Evolutionary conservation across 2,329 filamentous ascomycete species (phyloP), one percentile per base, ranked within the genome.

Genomic region (Biscogniauxia marginata): DNA sequence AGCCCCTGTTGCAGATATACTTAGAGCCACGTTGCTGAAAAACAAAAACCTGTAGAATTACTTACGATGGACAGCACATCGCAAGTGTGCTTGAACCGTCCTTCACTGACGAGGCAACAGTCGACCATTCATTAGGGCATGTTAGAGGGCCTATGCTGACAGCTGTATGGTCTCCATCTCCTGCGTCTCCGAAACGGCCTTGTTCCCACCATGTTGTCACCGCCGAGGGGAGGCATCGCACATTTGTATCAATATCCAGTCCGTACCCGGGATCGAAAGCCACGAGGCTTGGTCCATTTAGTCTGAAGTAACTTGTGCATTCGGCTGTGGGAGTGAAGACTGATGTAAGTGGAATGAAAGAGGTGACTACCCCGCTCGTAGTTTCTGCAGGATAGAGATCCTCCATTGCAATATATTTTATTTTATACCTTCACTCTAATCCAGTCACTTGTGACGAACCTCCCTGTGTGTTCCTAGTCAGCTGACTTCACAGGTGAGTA

Each of bases 201-300:
- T 64, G 58, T 44, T 63, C 60, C 58, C 58, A 64, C 58, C 58
- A 63, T 2, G 62, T 63, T n/a, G 60, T 64, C 11, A 61, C 60
- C 18, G 58, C 56, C 1, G 55, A 56, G 13, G 60, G 60, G 20
- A 45, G n/a, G 25, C 60, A 63, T 44, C 47, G 48, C 9, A 61
- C 54, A 11, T 46, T n/a, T 9, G 50, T 18, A 20, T 63, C 53
- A 18, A 64, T 60, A 30, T 64, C 60, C 18, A 64, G 44, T 24
- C 62, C 58, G 45, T 63, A 64, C 24, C 62, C 60, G 8, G 60
- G 60, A 46, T 63, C 58, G 39, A 61, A 64, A 3, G 62, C 60
- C 3, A 64, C 56, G 45, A 63, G 60, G 44, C 62, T 59, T 7
- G 53, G 55, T 25, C 62, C 60, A 34, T 64, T 55, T 6, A 61